phyloP scores from a whole-genome alignment of 2,329 filamentous ascomycete genomes.

The Sporothrix brasiliensis region DNA sequence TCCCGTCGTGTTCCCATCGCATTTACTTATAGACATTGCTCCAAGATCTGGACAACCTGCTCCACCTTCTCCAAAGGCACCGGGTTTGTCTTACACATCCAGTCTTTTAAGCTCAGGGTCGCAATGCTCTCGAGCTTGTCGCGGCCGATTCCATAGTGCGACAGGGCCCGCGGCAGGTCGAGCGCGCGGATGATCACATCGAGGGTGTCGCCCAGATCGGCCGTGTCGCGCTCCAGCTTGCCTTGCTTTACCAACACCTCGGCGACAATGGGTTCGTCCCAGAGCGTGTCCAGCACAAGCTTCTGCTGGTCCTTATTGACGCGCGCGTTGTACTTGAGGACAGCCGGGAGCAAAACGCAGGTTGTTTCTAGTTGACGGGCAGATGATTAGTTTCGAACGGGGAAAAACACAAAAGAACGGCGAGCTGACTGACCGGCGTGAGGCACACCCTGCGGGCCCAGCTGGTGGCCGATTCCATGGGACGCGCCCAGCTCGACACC shows the following conservation, averaged over 20 bases:
- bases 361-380: constrained; percentile 50
- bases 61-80: constrained; percentile 49
- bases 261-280: constrained; percentile 43
- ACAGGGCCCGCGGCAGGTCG: constrained; percentile 54
- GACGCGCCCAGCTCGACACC: constrained; percentile 46
- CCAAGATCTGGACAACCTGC: constrained; percentile 54
- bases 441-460: constrained; percentile 41
- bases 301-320: constrained; percentile 47
- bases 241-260: constrained; percentile 41
- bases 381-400: no score
- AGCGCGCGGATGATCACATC: constrained; percentile 53
- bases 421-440: constrained; percentile 47
- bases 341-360: constrained; percentile 56
- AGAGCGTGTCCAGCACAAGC: constrained; percentile 45
- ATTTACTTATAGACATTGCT: constrained; percentile 40
- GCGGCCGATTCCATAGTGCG: constrained; percentile 51
- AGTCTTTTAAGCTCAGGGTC: constrained; percentile 50
- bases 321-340: constrained; percentile 54
- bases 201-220: constrained; percentile 53
- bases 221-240: constrained; percentile 37
- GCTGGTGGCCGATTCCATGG: constrained; percentile 49
- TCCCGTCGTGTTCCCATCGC: neutral
- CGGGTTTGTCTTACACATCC: constrained; percentile 51
- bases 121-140: constrained; percentile 52
- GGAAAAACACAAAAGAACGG: neutral